phyloP scores from a whole-genome alignment of 306 rosid genomes.

The Vigna trinervia region DNA sequence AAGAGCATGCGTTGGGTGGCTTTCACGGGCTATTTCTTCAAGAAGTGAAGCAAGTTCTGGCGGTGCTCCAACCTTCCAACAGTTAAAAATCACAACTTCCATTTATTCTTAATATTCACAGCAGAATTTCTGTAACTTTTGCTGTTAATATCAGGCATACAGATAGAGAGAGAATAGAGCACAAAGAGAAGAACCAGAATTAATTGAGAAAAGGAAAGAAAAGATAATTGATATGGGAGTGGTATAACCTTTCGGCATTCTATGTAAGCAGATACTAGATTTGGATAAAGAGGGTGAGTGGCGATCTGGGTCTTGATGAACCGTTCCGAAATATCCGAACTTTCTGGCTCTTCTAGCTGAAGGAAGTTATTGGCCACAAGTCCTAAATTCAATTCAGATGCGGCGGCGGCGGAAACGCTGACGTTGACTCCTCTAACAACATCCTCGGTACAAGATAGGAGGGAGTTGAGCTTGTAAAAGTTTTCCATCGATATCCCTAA shows the following conservation, averaged over 20 bases:
- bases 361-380: conserved; percentile 40
- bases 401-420: conserved; percentile 14
- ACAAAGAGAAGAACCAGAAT: background rate
- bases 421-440: conserved; percentile 37
- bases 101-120: background rate
- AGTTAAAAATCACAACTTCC: conserved; percentile 16
- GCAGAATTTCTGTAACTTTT: background rate
- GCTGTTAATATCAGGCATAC: background rate
- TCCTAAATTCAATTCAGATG: conserved; percentile 44
- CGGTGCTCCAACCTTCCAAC: conserved; percentile 81
- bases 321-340: conserved; percentile 49
- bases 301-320: conserved; percentile 71
- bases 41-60: conserved; percentile 64
- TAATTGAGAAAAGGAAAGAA: background rate
- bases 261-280: conserved; percentile 69
- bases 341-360: conserved; percentile 41
- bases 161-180: background rate
- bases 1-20: conserved; percentile 41
- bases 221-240: background rate
- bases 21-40: conserved; percentile 65
- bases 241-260: conserved; percentile 72
- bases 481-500: conserved; percentile 38
- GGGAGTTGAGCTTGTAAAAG: conserved; percentile 35
- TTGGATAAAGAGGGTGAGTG: conserved; percentile 75
- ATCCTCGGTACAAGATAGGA: conserved; percentile 31